A percentile compares a stretch with the other conserved stretches of the same genome.
Evolutionary conservation across 345 rosid species (phyloP).

Genomic region (Gossypium australe): DNA sequence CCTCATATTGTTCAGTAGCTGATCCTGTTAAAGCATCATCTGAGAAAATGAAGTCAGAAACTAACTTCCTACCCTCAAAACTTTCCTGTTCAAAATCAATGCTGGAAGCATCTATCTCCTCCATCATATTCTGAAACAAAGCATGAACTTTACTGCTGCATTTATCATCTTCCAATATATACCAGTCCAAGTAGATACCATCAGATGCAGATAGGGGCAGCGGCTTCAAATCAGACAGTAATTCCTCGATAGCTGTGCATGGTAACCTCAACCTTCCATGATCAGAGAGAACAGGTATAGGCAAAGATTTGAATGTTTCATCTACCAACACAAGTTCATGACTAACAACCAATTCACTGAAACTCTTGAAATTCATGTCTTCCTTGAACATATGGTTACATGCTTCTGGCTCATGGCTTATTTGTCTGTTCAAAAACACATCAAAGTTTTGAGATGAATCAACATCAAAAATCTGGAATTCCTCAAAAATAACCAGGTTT

Average conservation of each 20-base stretch:
- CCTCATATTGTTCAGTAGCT: conserved; percentile 32
- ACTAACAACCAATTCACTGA: conserved; percentile 61
- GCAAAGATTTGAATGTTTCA: conserved; percentile 74
- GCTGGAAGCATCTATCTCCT: conserved; percentile 32
- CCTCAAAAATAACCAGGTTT: conserved; percentile 42
- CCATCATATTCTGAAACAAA: conserved; percentile 25
- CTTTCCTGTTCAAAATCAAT: conserved; percentile 35
- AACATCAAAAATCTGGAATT: conserved; percentile 42
- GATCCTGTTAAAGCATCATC: conserved; percentile 36
- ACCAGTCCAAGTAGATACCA: conserved; percentile 87
- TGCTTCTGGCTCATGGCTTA: conserved; percentile 33
- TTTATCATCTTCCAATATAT: conserved; percentile 57
- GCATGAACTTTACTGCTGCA: conserved; percentile 29
- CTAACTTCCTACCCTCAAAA: conserved; percentile 36
- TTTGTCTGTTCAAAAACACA: conserved; percentile 32
- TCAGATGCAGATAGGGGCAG: conserved; percentile 53
- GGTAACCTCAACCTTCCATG: conserved; percentile 35
- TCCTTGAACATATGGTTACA: conserved; percentile 46
- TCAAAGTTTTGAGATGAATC: conserved; percentile 42
- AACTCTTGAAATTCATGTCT: conserved; percentile 59
- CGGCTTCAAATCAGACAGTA: conserved; percentile 40
- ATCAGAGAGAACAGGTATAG: conserved; percentile 53
- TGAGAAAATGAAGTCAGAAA: conserved; percentile 49
- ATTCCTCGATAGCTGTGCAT: conserved; percentile 36
- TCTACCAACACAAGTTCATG: conserved; percentile 64